Conservation (phyloP, 257 asterid species). For the Salvia miltiorrhiza region DNA sequence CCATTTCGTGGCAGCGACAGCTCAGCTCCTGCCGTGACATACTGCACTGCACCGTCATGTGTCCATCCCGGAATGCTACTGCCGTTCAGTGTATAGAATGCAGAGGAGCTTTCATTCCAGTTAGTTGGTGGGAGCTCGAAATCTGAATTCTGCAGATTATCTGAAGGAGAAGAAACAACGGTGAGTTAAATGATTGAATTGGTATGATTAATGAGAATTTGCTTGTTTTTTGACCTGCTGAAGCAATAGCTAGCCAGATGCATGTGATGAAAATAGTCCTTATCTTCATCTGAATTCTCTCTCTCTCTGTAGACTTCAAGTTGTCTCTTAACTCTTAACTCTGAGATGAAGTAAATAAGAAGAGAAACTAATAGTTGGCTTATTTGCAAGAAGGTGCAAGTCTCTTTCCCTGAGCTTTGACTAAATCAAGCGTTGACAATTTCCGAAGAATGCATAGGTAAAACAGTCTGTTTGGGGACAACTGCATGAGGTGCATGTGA, state of each 20-base stretch:
- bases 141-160: constrained; percentile 51
- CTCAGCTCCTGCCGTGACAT: constrained; percentile 30
- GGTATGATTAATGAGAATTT: neutral
- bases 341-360: neutral
- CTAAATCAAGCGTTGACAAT: neutral
- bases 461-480: neutral
- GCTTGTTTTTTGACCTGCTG: constrained; percentile 27
- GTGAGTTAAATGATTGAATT: neutral
- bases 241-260: constrained; percentile 24
- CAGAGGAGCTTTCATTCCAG: constrained; percentile 34
- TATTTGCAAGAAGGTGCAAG: constrained; percentile 12
- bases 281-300: constrained; percentile 24
- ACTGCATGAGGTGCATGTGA: neutral
- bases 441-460: neutral
- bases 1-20: constrained; percentile 29
- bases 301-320: neutral
- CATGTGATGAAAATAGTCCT: constrained; percentile 6
- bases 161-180: constrained; percentile 19
- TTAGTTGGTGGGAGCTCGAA: constrained; percentile 51
- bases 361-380: neutral
- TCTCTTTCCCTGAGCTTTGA: constrained; percentile 4
- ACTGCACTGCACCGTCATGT: constrained; percentile 40
- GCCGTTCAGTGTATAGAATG: constrained; percentile 33
- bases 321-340: neutral
- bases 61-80: constrained; percentile 61